A percentile compares a stretch with the other conserved stretches of the same genome.
phyloP scores from a whole-genome alignment of 2,329 filamentous ascomycete genomes.

The Dactylonectria macrodidyma region DNA sequence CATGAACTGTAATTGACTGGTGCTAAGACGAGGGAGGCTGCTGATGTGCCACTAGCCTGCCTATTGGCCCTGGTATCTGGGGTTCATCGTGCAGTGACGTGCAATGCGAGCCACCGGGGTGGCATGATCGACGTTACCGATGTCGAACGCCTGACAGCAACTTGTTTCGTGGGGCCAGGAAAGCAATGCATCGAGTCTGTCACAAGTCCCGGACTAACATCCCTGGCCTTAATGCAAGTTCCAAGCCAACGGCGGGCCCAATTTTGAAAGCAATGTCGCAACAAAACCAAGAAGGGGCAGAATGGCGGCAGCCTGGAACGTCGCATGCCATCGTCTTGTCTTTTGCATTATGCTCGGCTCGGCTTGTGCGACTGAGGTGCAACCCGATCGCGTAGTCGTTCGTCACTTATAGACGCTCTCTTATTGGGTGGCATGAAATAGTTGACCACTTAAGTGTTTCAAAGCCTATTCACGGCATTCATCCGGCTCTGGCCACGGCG shows the following conservation, averaged over 20 bases:
- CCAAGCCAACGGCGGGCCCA: not conserved
- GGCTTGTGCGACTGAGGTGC: not conserved
- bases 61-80: not conserved
- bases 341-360: not conserved
- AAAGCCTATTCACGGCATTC: not conserved
- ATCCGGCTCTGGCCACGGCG: not conserved
- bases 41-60: not conserved
- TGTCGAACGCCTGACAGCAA: conserved; percentile 4
- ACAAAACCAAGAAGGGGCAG: not conserved
- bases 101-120: not conserved
- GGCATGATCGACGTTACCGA: conserved; percentile 15
- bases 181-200: conserved; percentile 1
- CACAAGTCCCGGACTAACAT: not conserved
- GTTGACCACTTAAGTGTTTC: not conserved
- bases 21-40: not conserved
- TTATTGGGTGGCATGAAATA: not conserved
- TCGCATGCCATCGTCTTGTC: not conserved
- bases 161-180: conserved; percentile 9
- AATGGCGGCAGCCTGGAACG: not conserved
- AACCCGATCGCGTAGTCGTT: not conserved
- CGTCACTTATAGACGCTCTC: not conserved
- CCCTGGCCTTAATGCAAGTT: not conserved
- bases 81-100: not conserved
- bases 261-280: not conserved
- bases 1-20: not conserved